Percentiles rank a stretch among this genome's conserved stretches.
phyloP scores from a whole-genome alignment of 2,329 filamentous ascomycete genomes.

The Sphaceloma murrayae region DNA sequence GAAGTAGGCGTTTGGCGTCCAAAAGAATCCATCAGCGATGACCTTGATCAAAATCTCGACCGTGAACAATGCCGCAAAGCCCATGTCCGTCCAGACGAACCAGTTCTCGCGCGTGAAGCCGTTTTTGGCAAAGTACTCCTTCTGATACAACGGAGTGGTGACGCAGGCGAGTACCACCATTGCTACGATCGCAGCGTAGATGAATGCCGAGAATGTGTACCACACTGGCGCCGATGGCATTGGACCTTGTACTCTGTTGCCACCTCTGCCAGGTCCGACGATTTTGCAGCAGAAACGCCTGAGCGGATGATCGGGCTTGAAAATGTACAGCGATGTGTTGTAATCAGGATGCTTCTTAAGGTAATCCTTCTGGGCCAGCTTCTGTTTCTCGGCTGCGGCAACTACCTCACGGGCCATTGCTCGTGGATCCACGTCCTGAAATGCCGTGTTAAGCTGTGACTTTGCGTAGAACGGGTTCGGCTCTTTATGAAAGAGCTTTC shows the following conservation, averaged over 20 bases:
- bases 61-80: constrained; percentile 79
- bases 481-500: constrained; percentile 43
- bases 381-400: constrained; percentile 68
- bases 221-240: constrained; percentile 82
- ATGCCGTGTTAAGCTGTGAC: constrained; percentile 58
- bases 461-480: constrained; percentile 93
- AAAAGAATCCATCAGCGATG: constrained; percentile 89
- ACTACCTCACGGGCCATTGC: constrained; percentile 88
- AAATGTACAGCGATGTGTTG: constrained; percentile 85
- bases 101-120: constrained; percentile 61
- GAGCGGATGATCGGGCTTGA: constrained; percentile 66
- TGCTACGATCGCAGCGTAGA: constrained; percentile 86
- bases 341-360: constrained; percentile 78
- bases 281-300: constrained; percentile 77
- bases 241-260: constrained; percentile 77
- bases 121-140: constrained; percentile 62
- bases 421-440: constrained; percentile 72
- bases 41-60: constrained; percentile 84
- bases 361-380: constrained; percentile 84
- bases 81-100: constrained; percentile 91
- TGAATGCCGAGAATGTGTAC: constrained; percentile 87
- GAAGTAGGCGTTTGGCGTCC: constrained; percentile 95
- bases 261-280: constrained; percentile 82
- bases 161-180: constrained; percentile 97
- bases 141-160: constrained; percentile 89